A percentile compares a stretch with the other conserved stretches of the same genome.
phyloP scores from a whole-genome alignment of 306 rosid genomes.

The Vigna hirtella region DNA sequence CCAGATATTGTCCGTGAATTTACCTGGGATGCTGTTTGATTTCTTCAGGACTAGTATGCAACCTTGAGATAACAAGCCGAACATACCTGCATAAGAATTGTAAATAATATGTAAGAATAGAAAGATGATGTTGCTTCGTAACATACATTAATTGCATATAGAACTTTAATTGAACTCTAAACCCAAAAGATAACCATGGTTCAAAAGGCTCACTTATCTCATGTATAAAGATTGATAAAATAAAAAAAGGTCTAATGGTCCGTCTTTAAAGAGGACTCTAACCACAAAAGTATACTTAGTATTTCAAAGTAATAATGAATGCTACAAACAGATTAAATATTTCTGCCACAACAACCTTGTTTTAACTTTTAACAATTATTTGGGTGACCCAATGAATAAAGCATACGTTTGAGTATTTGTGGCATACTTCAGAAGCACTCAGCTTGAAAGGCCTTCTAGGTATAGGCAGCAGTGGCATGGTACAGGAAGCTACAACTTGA shows the following conservation, averaged over 20 bases:
- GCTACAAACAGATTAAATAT: slow-evolving; percentile 16
- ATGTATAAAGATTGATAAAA: slow-evolving; percentile 30
- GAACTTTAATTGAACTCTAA: slow-evolving; percentile 33
- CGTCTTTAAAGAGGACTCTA: background rate
- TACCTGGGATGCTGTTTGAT: slow-evolving; percentile 84
- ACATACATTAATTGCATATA: slow-evolving; percentile 8
- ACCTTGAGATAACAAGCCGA: slow-evolving; percentile 72
- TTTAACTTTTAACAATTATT: slow-evolving; percentile 1
- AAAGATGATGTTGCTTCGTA: background rate
- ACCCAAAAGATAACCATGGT: slow-evolving; percentile 7
- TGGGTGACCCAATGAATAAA: background rate
- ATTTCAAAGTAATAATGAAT: background rate
- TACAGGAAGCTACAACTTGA: background rate
- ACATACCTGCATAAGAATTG: slow-evolving; percentile 71
- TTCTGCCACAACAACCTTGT: background rate
- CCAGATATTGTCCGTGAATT: slow-evolving; percentile 37
- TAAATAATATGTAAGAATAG: slow-evolving; percentile 26
- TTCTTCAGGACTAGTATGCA: slow-evolving; percentile 69
- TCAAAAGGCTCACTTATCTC: background rate
- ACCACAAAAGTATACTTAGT: background rate
- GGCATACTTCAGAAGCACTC: background rate
- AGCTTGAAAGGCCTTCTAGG: background rate
- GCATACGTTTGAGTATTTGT: background rate
- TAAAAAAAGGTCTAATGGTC: background rate
- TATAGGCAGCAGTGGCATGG: background rate